Conservation (phyloP, 2,329 filamentous ascomycete genomes). For the Furcasterigmium furcatum region DNA sequence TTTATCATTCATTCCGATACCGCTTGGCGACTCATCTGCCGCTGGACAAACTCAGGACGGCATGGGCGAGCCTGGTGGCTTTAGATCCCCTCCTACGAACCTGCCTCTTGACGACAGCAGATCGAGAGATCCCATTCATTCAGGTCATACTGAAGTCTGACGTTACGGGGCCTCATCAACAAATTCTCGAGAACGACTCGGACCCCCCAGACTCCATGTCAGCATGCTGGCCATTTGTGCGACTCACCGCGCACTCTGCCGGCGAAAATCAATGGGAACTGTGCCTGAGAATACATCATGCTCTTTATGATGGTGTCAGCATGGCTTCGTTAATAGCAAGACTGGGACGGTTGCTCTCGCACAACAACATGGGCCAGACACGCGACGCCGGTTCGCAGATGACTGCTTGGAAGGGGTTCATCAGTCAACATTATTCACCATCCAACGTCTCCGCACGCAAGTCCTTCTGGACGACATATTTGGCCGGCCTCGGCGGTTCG, state of each 20-base stretch:
- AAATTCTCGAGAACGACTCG: constrained; percentile 18
- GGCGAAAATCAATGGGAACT: constrained; percentile 26
- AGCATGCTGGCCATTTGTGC: constrained; percentile 8
- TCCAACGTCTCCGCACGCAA: constrained; percentile 13
- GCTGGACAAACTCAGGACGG: constrained; percentile 39
- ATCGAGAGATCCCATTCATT: constrained; percentile 48
- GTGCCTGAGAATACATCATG: constrained; percentile 72
- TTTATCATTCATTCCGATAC: constrained; percentile 73
- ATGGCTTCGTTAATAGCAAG: constrained; percentile 59
- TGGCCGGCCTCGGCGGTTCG: constrained; percentile 16
- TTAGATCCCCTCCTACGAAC: constrained; percentile 68
- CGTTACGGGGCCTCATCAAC: constrained; percentile 14
- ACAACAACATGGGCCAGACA: constrained; percentile 3
- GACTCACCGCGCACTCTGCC: constrained; percentile 3
- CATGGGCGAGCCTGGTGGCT: constrained; percentile 59
- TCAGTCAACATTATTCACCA: constrained; percentile 7
- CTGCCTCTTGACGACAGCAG: constrained; percentile 51
- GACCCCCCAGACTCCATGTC: constrained; percentile 1
- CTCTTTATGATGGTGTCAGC: constrained; percentile 83
- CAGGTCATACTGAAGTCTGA: constrained; percentile 54
- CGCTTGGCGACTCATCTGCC: constrained; percentile 36
- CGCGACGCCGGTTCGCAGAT: constrained; percentile 5
- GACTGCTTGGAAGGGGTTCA: constrained; percentile 21
- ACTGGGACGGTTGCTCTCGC: constrained; percentile 19
- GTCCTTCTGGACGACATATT: constrained; percentile 39